Percentiles rank a stretch among this genome's conserved stretches.
phyloP scores from a whole-genome alignment of 768 basidiomycete species.

The Lentinus brumalis region DNA sequence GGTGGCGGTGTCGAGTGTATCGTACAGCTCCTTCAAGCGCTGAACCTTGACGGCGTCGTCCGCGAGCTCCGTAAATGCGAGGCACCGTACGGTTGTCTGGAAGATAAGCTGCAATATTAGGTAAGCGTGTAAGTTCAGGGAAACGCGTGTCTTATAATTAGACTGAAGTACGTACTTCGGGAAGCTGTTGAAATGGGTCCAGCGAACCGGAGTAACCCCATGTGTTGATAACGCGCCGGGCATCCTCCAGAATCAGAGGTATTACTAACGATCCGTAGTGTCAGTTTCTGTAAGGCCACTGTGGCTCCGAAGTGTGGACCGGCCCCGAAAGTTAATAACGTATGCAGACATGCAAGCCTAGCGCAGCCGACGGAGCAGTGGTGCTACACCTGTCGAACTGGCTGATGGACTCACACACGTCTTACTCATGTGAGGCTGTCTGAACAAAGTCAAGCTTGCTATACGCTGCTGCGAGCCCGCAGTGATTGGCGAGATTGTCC shows the following conservation, averaged over 20 bases:
- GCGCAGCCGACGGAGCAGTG: too few species aligned
- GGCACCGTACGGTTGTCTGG: conserved; percentile 69
- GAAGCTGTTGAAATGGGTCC: conserved; percentile 74
- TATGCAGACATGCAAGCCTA: too few species aligned
- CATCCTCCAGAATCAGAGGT: conserved; percentile 65
- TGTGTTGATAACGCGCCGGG: conserved; percentile 55
- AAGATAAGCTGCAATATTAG: conserved; percentile 51
- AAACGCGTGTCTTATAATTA: background rate
- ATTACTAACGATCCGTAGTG: conserved; percentile 50
- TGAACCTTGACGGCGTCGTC: conserved; percentile 62
- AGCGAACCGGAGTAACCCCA: conserved; percentile 69
- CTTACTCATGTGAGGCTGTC: background rate
- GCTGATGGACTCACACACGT: background rate
- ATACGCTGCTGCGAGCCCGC: background rate
- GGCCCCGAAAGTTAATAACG: background rate
- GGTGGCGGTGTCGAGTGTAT: conserved; percentile 66
- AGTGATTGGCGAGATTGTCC: background rate
- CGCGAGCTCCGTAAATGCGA: conserved; percentile 70
- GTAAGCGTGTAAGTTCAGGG: background rate
- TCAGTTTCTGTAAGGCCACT: background rate
- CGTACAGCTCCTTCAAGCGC: conserved; percentile 66
- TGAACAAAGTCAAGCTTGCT: background rate
- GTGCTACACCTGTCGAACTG: too few species aligned
- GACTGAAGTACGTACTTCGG: conserved; percentile 29
- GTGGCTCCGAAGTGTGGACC: background rate